Evolutionary conservation across 1,139 yeast genomes (phyloP), one percentile per base, ranked within the genome.

Genomic region (Yamadazyma mexicana): DNA sequence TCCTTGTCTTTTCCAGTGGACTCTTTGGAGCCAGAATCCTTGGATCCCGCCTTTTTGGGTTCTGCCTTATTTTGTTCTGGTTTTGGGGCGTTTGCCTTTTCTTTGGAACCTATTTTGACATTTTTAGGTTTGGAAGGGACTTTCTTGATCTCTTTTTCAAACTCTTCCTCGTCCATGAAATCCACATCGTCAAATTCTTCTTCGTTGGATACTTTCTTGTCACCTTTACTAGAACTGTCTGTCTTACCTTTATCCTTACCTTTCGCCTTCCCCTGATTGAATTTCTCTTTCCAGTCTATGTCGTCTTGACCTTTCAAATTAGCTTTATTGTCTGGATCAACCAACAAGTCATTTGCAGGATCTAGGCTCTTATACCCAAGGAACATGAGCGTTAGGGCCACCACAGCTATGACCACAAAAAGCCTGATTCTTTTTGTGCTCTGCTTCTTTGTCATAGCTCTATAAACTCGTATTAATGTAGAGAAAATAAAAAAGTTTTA

Each of bases 351-450:
- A 20, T 23, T 28, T 17, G 27, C 33, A n/a, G 4, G 20, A 10
- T 25, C 24, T 12, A 23, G 12, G 12, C 26, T 3, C n/a, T 34
- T 34, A 12, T 34, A 34, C 26, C 31, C 25, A 12, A 41, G 18
- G 12, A 40, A 11, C 17, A 35, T 30, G 25, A 35, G 4, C 5
- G 40, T 30, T 7, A 28, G 6, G 8, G 37, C 29, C 7, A 44
- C 11, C 3, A 40, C 10, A 3, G 45, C 38, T 9, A 40, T 15
- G 4, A 44, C 16, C 5, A 38, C 37, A 24, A 39, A 28, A 5
- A 42, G 32, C 33, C 45, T 33, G 3, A 42, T 14, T 26, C 45
- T 33, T 26, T 36, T 44, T 26, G 43, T 38, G 16, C 38, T 39
- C 31, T 33, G 45, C 24, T 32, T 40, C 36, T 35, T 42, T 26